Base-by-base conservation (phyloP, 495 filamentous ascomycete genomes). In the Echria macrotheca region DNA sequence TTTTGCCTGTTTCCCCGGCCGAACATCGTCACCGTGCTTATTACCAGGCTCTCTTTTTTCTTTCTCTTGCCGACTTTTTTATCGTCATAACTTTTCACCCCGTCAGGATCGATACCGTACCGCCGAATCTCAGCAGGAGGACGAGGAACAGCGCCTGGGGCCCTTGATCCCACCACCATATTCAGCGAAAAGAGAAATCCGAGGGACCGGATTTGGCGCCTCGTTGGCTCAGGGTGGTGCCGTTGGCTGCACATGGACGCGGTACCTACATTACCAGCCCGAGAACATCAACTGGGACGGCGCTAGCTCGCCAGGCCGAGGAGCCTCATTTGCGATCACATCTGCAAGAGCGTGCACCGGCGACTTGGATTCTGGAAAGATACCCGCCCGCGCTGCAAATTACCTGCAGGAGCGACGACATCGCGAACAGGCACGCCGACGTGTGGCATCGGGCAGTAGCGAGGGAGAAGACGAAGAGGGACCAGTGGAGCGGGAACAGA, bases 171-270 rank as follows among this genome's bases (percentile, higher is more conserved):
- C 11, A 17, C 38, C 38, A 25, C 21, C 17, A 41, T 47, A 32
- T 44, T 14, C 29, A 18, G 37, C 40, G 42, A 53, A 25, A 52
- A 23, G 44, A 46, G 41, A n/a, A 47, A 54, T 33, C 59, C 57
- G 39, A 55, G 48, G 36, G 44, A 19, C 41, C 53, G 60, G 60
- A 48, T 53, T 54, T 46, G 48, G 25, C 43, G 26, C 52, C 49
- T 33, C n/a, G 57, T 53, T 61, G 54, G 58, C 49, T 55, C 56
- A 38, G 26, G 37, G 51, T 39, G 49, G 52, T 49, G 49, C 53
- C 41, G 54, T 56, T 55, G 55, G 53, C 55, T 53, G 54, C 60
- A 63, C 37, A 47, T 37, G 44, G 49, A 29, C 53, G 33, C 33
- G 33, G 54, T 53, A 55, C 43, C 58, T 60, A 54, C 54, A 53